phyloP scores from a whole-genome alignment of 768 basidiomycete species.

The Lactarius tabidus region DNA sequence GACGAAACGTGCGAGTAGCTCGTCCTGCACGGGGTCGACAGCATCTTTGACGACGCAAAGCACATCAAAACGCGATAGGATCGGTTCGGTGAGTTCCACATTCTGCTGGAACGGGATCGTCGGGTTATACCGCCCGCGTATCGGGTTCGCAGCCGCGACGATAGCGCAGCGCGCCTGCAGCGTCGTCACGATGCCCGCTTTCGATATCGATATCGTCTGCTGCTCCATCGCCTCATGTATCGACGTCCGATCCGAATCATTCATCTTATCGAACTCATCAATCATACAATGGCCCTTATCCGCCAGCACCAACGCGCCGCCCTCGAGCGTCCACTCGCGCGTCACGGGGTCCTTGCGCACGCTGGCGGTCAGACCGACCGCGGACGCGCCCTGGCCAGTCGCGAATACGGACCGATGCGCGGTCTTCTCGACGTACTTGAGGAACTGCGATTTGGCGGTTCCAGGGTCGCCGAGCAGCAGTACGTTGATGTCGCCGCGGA shows the following conservation, averaged over 20 bases:
- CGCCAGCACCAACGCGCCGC: constrained; percentile 95
- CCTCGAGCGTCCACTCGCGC: constrained; percentile 97
- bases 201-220: constrained; percentile 97
- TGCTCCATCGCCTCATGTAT: constrained; percentile 99
- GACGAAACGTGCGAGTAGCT: constrained; percentile 94
- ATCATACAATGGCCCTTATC: constrained; percentile 98
- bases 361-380: constrained; percentile 97
- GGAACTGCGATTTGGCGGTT: constrained; percentile 97
- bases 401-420: constrained; percentile 97
- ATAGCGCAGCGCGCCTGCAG: constrained; percentile 97
- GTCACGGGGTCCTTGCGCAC: constrained; percentile 99
- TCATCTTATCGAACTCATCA: constrained; percentile 99
- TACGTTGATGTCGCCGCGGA: constrained; percentile 97
- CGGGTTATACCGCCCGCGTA: constrained; percentile 95
- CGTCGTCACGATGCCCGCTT: constrained; percentile 98
- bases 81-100: constrained; percentile 97
- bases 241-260: constrained; percentile 94
- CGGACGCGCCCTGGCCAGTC: constrained; percentile 96
- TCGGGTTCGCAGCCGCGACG: constrained; percentile 96
- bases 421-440: constrained; percentile 99
- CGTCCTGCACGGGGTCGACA: constrained; percentile 95
- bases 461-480: constrained; percentile 96
- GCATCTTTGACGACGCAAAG: constrained; percentile 97
- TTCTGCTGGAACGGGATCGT: constrained; percentile 98
- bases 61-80: constrained; percentile 96